Evolutionary conservation across 208 protist species (phyloP).

Genomic region (Leishmania lainsoni): DNA sequence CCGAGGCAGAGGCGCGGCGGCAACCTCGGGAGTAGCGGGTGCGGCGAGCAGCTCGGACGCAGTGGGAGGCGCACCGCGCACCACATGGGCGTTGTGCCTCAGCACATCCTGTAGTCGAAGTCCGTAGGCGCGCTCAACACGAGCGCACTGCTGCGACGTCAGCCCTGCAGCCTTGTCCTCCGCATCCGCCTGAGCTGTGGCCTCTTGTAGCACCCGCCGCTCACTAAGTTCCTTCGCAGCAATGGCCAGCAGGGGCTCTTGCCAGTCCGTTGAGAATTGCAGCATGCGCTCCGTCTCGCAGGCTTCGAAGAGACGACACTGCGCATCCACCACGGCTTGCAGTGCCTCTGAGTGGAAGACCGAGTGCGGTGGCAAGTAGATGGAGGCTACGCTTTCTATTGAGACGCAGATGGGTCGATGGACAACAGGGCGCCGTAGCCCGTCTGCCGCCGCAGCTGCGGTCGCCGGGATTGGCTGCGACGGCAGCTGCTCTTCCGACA

Average conservation of each 20-base stretch:
- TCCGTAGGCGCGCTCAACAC: conserved; percentile 58
- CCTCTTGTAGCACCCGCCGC: conserved; percentile 20
- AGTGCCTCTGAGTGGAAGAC: conserved; percentile 49
- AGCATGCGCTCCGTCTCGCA: conserved; percentile 25
- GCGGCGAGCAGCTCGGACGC: neutral
- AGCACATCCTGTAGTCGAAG: conserved; percentile 53
- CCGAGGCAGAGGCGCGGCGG: neutral
- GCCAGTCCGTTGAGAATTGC: conserved; percentile 32
- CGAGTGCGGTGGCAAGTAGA: conserved; percentile 64
- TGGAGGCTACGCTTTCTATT: conserved; percentile 36
- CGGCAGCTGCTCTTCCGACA: conserved; percentile 23
- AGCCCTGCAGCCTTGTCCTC: conserved; percentile 56
- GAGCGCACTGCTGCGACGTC: conserved; percentile 41
- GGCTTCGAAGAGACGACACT: conserved; percentile 38
- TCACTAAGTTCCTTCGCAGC: conserved; percentile 31
- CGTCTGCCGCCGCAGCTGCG: neutral
- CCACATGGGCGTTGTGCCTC: conserved; percentile 26
- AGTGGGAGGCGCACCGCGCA: neutral
- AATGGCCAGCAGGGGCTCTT: conserved; percentile 31
- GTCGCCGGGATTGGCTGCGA: conserved; percentile 1
- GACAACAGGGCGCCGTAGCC: conserved; percentile 9
- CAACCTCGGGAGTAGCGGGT: neutral
- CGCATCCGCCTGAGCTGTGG: conserved; percentile 22
- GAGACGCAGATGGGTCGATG: conserved; percentile 12
- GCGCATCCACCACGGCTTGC: conserved; percentile 38